Percentiles rank a stretch among this genome's conserved stretches.
These are phyloP conservation scores for Schizonepeta tenuifolia DNA, from an alignment of 257 asterid genomes.

Conservation along the genomic window DNA sequence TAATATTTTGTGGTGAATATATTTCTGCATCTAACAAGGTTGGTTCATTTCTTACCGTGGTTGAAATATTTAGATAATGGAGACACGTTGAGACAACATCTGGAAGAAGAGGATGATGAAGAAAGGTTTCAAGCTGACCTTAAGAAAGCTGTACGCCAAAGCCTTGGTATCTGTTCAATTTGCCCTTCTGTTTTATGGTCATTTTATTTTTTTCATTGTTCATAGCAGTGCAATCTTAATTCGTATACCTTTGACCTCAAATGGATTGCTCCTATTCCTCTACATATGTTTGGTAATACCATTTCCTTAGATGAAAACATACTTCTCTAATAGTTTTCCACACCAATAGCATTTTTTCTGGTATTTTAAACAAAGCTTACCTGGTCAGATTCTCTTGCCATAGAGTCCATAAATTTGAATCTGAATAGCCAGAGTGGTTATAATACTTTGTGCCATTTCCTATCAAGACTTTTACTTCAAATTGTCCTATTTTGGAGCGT, in stretches of 20 bases:
- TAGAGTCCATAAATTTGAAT: conserved; percentile 11
- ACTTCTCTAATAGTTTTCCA: background rate
- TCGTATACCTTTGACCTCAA: conserved; percentile 1
- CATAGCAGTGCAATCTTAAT: background rate
- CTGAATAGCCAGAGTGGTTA: conserved; percentile 15
- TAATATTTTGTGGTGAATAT: background rate
- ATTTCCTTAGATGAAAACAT: background rate
- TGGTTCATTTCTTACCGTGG: conserved; percentile 22
- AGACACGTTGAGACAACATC: conserved; percentile 61
- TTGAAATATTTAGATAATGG: conserved; percentile 51
- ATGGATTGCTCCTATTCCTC: background rate
- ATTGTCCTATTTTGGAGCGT: background rate
- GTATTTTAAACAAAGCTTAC: conserved; percentile 4
- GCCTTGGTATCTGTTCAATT: conserved; percentile 68
- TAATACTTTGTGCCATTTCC: background rate
- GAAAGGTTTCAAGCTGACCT: conserved; percentile 96
- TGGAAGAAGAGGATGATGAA: conserved; percentile 58
- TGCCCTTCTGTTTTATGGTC: conserved; percentile 4
- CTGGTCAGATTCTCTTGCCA: conserved; percentile 24
- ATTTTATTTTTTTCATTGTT: conserved; percentile 24
- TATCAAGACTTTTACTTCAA: conserved; percentile 14
- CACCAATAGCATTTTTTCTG: background rate
- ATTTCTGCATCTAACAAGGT: conserved; percentile 3
- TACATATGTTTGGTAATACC: background rate
- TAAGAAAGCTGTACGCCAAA: conserved; percentile 83